Evolutionary conservation across 129 eudicot species (phyloP).

Genomic region (Centella asiatica): DNA sequence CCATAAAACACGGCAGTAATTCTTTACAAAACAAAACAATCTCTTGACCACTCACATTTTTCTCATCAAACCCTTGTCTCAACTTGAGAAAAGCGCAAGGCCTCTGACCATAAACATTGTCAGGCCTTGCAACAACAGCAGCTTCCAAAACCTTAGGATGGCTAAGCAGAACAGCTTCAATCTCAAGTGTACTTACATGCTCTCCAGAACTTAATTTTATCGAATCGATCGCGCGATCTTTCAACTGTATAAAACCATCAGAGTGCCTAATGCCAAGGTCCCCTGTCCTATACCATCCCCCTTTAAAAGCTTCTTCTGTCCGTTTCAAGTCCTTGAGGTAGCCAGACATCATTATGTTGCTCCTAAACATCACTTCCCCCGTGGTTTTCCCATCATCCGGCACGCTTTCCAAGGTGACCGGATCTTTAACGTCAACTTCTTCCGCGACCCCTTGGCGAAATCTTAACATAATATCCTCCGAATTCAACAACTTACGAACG

Average conservation of each 20-base stretch:
- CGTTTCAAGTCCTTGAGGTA: conserved; percentile 36
- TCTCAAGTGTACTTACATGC: conserved; percentile 44
- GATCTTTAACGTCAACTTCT: conserved; percentile 51
- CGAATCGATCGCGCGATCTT: conserved; percentile 39
- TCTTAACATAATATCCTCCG: not conserved
- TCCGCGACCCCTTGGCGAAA: conserved; percentile 33
- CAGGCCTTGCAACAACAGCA: conserved; percentile 51
- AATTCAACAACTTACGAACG: not conserved
- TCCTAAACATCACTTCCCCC: conserved; percentile 61
- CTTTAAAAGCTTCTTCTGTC: conserved; percentile 31
- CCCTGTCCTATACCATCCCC: conserved; percentile 61
- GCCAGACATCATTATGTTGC: conserved; percentile 54
- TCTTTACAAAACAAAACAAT: conserved; percentile 32
- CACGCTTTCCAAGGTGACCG: conserved; percentile 41
- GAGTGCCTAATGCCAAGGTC: conserved; percentile 43
- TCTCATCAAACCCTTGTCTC: conserved; percentile 22
- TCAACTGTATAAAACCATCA: conserved; percentile 37
- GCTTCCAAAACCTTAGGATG: conserved; percentile 48
- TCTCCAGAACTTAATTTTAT: conserved; percentile 28
- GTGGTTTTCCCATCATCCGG: conserved; percentile 52
- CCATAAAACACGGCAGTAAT: conserved; percentile 33
- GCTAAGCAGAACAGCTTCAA: conserved; percentile 38
- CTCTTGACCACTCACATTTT: conserved; percentile 11
- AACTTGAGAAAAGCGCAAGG: conserved; percentile 55
- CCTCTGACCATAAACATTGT: conserved; percentile 30